Percentiles rank a stretch among this genome's conserved stretches.
Evolutionary conservation across 108 stramenopile species (phyloP).

Genomic region (Hondaea fermentalgiana): DNA sequence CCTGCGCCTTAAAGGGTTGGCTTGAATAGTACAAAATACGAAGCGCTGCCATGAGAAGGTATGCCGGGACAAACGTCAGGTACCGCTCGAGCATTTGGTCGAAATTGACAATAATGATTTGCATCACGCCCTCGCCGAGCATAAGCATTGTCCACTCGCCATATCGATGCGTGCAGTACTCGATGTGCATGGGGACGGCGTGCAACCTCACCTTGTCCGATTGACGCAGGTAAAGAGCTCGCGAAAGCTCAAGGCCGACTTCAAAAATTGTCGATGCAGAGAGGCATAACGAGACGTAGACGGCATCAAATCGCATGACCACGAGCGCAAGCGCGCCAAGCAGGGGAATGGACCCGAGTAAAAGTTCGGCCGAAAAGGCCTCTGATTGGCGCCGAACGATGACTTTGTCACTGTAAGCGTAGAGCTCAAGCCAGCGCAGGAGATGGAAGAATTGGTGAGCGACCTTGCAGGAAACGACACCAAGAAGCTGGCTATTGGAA

Average conservation of each 20-base stretch:
- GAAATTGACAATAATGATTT: conserved; percentile 47
- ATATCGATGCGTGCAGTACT: conserved; percentile 58
- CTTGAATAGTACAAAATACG: not conserved
- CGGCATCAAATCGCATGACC: not conserved
- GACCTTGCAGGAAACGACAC: not conserved
- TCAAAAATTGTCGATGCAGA: not conserved
- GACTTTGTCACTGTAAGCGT: not conserved
- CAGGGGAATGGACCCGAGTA: not conserved
- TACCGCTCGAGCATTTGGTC: not conserved
- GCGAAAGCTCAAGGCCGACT: not conserved
- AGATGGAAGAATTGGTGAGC: not conserved
- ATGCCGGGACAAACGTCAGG: not conserved
- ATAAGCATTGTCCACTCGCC: conserved; percentile 68
- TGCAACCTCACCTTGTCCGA: not conserved
- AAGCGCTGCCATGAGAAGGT: not conserved
- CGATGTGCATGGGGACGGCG: conserved; percentile 51
- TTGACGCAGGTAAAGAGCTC: too few species aligned
- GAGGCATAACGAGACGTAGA: not conserved
- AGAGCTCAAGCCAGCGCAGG: not conserved
- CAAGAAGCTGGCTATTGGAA: not conserved
- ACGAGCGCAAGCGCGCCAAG: not conserved
- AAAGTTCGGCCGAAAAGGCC: not conserved
- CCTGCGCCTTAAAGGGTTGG: conserved; percentile 12
- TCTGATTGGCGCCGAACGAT: not conserved
- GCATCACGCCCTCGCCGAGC: conserved; percentile 58